Evolutionary conservation across 2,329 filamentous ascomycete genomes (phyloP), one percentile per base, ranked within the genome.

Genomic region (Fusarium oligoseptatum): DNA sequence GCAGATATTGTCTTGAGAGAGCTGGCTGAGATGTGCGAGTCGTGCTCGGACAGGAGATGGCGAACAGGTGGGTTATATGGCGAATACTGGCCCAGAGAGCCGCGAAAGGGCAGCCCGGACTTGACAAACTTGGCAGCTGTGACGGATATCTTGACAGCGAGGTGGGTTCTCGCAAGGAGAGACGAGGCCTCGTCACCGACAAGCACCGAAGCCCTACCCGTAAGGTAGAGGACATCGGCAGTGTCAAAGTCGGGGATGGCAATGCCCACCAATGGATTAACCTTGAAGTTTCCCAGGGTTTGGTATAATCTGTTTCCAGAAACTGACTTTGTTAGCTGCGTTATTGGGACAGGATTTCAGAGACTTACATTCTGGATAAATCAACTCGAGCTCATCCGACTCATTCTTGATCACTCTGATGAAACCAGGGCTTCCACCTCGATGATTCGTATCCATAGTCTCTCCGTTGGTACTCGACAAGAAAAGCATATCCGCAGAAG

Each of bases 281-380:
- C 83, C 43, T 88, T 85, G 15, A 97, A 84, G 79, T 97, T 97
- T 1, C 95, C 95, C 0, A 97, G 87, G 0, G 93, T 94, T 81
- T 97, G 94, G 77, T 97, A 97, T 0, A 97, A 84, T 17, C 94
- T 87, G 81, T 97, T 97, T 9, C 95, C 95, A 1, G 93, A 95
- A 80, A 93, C 83, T 85, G 17, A 2, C 14, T 48, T 48, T 43
- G 61, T 79, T 66, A 79, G 73, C 34, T 60, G 20, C 3, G 24
- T 41, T 17, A 14, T 22, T 58, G 10, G 20, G 6, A 29, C 12
- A 43, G 29, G 6, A 8, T 1, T 6, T 20, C 17, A 8, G 27
- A 3, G 10, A 80, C 83, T 82, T 74, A 83, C 83, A 97, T 80
- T 97, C 95, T 0, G 95, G 95, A 82, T 94, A 97, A 3, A 92